Evolutionary conservation across 2,329 filamentous ascomycete species (phyloP).

Genomic region (Talaromyces sp.): DNA sequence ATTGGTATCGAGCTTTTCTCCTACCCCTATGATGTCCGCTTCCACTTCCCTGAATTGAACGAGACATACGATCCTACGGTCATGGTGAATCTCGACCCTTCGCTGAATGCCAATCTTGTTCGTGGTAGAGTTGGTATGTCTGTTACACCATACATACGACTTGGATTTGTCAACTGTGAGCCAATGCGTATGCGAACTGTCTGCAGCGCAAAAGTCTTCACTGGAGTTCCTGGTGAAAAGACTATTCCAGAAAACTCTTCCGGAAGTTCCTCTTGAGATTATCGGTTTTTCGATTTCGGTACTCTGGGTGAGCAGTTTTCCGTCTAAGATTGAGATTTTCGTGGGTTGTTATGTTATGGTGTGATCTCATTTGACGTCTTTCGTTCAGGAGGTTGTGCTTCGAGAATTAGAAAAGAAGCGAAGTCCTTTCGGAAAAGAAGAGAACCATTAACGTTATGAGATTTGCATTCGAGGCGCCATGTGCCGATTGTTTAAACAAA

Average conservation of each 20-base stretch:
- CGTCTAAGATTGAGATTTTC: not conserved
- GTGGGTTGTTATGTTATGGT: not conserved
- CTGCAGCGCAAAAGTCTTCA: constrained; percentile 1
- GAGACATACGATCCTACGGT: constrained; percentile 25
- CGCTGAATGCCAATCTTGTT: not conserved
- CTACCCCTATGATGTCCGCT: constrained; percentile 26
- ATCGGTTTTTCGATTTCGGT: not conserved
- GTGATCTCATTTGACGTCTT: not conserved
- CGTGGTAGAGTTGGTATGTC: constrained; percentile 8
- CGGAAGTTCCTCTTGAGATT: not conserved
- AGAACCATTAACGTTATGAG: not conserved
- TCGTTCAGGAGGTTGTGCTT: not conserved
- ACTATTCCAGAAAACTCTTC: not conserved
- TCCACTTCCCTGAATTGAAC: constrained; percentile 25
- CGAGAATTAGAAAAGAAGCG: not conserved
- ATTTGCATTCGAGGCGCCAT: not conserved
- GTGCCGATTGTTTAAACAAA: not conserved
- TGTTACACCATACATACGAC: constrained; percentile 6
- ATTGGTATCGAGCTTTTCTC: constrained; percentile 29
- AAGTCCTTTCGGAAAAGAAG: not conserved
- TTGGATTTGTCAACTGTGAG: constrained; percentile 2
- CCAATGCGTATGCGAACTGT: not conserved
- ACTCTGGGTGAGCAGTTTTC: no score
- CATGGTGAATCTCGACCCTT: constrained; percentile 27
- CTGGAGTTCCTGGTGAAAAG: constrained; percentile 1